These are phyloP conservation scores for Scortechinia acanthostroma DNA, from an alignment of 2,329 filamentous ascomycete species.

Conservation along the genomic window DNA sequence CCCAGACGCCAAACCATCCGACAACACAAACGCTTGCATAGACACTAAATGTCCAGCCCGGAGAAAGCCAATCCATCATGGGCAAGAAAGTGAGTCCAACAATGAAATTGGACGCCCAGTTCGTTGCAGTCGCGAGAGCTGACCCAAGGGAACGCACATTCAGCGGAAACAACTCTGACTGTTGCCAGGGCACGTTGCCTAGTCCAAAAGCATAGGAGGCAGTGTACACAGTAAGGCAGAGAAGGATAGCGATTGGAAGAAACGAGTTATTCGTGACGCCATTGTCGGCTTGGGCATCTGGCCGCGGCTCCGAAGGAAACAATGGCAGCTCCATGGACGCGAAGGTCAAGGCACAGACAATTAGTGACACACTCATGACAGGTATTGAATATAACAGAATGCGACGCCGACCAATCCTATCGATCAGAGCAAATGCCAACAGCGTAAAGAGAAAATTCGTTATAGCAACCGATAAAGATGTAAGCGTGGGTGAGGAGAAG, in stretches of 20 bases:
- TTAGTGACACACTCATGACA: not conserved
- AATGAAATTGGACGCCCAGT: conserved; percentile 1
- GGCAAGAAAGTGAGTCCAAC: conserved; percentile 1
- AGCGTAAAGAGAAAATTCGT: not conserved
- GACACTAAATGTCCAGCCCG: not conserved
- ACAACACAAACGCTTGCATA: not conserved
- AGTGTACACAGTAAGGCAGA: not conserved
- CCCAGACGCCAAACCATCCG: not conserved
- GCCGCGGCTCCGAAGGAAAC: not conserved
- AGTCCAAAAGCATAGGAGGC: conserved; percentile 1
- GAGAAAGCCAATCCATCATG: not conserved
- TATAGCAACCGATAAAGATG: not conserved
- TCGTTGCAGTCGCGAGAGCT: not conserved
- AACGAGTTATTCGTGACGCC: not conserved
- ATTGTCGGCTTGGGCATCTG: not conserved
- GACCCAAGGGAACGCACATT: not conserved
- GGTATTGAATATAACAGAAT: not conserved
- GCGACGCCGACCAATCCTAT: not conserved
- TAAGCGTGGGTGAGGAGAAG: not conserved
- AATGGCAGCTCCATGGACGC: not conserved
- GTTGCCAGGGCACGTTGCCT: conserved; percentile 1
- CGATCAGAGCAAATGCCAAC: not conserved
- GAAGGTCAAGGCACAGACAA: not conserved
- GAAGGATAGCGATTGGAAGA: not conserved
- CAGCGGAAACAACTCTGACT: not conserved